phyloP scores from a whole-genome alignment of 1,139 yeast genomes.

The Zygosaccharomyces sapae region DNA sequence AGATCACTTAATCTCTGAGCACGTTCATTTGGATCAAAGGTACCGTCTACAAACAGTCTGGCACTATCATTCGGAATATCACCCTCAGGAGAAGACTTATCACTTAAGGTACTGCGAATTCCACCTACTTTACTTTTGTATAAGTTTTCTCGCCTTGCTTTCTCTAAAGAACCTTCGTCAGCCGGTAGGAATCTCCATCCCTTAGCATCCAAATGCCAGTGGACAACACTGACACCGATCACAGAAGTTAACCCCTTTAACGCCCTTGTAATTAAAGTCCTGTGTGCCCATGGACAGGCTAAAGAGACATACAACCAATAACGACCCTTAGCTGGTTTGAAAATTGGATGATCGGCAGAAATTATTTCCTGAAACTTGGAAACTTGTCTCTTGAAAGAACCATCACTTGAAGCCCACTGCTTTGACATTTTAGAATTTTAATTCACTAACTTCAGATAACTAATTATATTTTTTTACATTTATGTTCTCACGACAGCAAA shows the following conservation, averaged over 20 bases:
- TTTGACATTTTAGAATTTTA: slow-evolving; percentile 21
- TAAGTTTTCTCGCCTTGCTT: slow-evolving; percentile 32
- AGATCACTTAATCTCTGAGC: slow-evolving; percentile 59
- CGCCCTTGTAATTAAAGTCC: slow-evolving; percentile 71
- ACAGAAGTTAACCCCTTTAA: slow-evolving; percentile 65
- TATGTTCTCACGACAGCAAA: too few relatives aligned
- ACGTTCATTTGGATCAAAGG: slow-evolving; percentile 65
- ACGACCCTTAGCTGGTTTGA: slow-evolving; percentile 69
- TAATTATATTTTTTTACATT: too few relatives aligned
- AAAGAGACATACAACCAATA: slow-evolving; percentile 83
- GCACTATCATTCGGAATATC: slow-evolving; percentile 22
- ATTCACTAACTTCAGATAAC: not conserved
- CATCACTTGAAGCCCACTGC: slow-evolving; percentile 32
- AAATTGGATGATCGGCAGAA: slow-evolving; percentile 50
- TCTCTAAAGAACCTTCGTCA: slow-evolving; percentile 47
- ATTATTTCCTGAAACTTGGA: slow-evolving; percentile 56
- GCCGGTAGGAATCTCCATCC: slow-evolving; percentile 77
- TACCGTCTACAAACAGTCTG: slow-evolving; percentile 35
- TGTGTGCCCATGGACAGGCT: slow-evolving; percentile 96
- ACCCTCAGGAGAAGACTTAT: slow-evolving; percentile 17
- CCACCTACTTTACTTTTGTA: slow-evolving; percentile 26
- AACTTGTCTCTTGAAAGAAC: slow-evolving; percentile 36
- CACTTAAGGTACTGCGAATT: slow-evolving; percentile 17
- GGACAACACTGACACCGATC: slow-evolving; percentile 72
- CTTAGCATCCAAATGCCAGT: slow-evolving; percentile 77